Evolutionary conservation across 2,329 filamentous ascomycete genomes (phyloP).

Genomic region (Cryoendolithus antarcticus): DNA sequence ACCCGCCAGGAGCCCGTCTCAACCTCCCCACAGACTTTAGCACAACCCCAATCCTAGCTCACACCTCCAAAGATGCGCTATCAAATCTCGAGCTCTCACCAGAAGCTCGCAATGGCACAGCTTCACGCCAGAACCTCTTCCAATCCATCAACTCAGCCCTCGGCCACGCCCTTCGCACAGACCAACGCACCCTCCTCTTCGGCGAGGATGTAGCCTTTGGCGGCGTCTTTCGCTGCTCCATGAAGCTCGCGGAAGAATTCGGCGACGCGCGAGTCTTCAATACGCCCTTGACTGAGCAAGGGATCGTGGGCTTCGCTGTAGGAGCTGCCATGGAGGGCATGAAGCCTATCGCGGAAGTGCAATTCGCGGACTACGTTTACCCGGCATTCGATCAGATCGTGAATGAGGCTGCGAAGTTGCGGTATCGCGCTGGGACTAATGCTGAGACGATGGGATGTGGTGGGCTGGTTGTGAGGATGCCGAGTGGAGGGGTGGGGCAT

Average conservation of each 20-base stretch:
- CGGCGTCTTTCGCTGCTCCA: constrained; percentile 71
- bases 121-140: constrained; percentile 84
- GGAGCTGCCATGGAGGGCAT: constrained; percentile 83
- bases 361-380: constrained; percentile 90
- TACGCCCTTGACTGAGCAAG: constrained; percentile 86
- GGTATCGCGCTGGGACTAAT: constrained; percentile 57
- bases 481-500: constrained; percentile 78
- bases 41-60: constrained; percentile 67
- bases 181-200: constrained; percentile 81
- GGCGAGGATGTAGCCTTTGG: constrained; percentile 96
- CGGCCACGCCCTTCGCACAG: constrained; percentile 64
- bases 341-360: constrained; percentile 86
- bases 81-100: constrained; percentile 56
- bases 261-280: constrained; percentile 89
- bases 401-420: constrained; percentile 81
- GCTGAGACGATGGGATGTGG: constrained; percentile 40
- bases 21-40: constrained; percentile 84
- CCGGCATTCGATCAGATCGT: constrained; percentile 90
- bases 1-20: constrained; percentile 45
- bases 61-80: constrained; percentile 62
- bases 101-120: constrained; percentile 33
- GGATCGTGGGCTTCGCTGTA: constrained; percentile 86
- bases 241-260: constrained; percentile 79
- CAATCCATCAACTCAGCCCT: constrained; percentile 88
- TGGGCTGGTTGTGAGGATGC: constrained; percentile 80